Conservation (phyloP, 257 asterid genomes). For the Avicennia marina region DNA sequence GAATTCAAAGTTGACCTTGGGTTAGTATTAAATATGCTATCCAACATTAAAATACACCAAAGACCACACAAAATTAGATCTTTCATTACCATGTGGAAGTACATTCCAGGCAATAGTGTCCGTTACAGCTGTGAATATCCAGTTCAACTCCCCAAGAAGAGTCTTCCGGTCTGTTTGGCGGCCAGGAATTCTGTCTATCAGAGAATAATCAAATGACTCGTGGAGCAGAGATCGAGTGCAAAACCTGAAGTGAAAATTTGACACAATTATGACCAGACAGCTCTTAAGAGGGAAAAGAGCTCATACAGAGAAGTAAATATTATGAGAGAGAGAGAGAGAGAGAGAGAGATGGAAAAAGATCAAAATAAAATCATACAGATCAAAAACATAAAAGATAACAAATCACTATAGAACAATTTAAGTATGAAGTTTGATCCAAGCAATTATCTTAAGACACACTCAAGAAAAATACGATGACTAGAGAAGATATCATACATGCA, state of each 20-base stretch:
- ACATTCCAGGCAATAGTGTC: slow-evolving; percentile 99
- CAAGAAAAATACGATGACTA: too few species aligned
- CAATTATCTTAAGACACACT: neutral
- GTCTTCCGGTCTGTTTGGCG: slow-evolving; percentile 99
- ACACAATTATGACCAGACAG: slow-evolving; percentile 1
- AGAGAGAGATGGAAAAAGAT: too few species aligned
- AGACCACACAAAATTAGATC: neutral
- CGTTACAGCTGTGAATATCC: slow-evolving; percentile 99
- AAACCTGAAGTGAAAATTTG: slow-evolving; percentile 43
- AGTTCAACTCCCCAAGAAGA: slow-evolving; percentile 97
- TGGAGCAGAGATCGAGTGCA: slow-evolving; percentile 87
- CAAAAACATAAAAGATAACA: neutral
- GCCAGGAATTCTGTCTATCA: slow-evolving; percentile 96
- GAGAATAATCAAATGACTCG: slow-evolving; percentile 77
- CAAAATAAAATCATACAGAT: too few species aligned
- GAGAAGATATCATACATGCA: neutral
- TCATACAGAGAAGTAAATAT: neutral
- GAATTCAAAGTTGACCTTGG: neutral
- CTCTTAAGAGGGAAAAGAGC: too few species aligned
- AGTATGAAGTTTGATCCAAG: neutral
- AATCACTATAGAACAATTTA: neutral
- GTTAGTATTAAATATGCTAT: neutral
- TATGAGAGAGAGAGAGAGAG: too few species aligned
- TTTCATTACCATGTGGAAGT: slow-evolving; percentile 85
- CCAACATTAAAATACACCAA: neutral